These are phyloP conservation scores for Pythium apleroticum DNA, from an alignment of 352 stramenopile species.

Conservation along the genomic window DNA sequence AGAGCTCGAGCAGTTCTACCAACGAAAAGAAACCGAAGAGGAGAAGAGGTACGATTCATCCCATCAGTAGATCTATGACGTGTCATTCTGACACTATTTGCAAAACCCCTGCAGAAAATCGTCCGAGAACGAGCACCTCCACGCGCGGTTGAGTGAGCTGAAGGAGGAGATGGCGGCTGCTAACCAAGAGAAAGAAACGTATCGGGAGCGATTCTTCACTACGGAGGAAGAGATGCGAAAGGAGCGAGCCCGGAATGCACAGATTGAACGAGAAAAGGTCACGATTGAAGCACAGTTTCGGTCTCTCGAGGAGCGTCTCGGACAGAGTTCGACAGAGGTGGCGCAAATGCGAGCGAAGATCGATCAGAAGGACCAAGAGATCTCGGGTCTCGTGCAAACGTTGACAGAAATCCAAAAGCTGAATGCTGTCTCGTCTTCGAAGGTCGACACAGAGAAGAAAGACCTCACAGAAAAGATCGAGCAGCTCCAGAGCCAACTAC, in stretches of 20 bases:
- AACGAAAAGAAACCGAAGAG: constrained; percentile 55
- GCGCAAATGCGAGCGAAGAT: constrained; percentile 58
- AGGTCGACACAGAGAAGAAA: constrained; percentile 70
- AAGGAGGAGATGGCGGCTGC: constrained; percentile 49
- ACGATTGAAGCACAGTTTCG: constrained; percentile 58
- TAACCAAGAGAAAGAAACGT: constrained; percentile 49
- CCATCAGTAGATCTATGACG: background rate
- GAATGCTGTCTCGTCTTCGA: constrained; percentile 56
- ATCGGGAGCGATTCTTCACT: constrained; percentile 41
- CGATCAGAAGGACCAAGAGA: constrained; percentile 67
- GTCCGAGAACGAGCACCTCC: constrained; percentile 48
- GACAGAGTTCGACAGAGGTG: constrained; percentile 34
- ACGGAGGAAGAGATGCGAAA: constrained; percentile 48
- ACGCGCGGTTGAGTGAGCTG: constrained; percentile 46
- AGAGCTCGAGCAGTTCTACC: constrained; percentile 60
- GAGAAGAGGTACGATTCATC: constrained; percentile 34
- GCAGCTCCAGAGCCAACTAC: constrained; percentile 44
- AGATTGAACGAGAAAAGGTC: constrained; percentile 64
- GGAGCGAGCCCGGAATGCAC: constrained; percentile 51
- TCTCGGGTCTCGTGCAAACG: constrained; percentile 61
- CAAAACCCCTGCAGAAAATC: constrained; percentile 34
- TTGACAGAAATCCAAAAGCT: constrained; percentile 80
- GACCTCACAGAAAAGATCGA: constrained; percentile 64
- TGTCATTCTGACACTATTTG: background rate
- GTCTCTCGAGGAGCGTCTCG: constrained; percentile 49